These are phyloP conservation scores for Raphanus sativus DNA, from an alignment of 345 rosid genomes.

Conservation along the genomic window DNA sequence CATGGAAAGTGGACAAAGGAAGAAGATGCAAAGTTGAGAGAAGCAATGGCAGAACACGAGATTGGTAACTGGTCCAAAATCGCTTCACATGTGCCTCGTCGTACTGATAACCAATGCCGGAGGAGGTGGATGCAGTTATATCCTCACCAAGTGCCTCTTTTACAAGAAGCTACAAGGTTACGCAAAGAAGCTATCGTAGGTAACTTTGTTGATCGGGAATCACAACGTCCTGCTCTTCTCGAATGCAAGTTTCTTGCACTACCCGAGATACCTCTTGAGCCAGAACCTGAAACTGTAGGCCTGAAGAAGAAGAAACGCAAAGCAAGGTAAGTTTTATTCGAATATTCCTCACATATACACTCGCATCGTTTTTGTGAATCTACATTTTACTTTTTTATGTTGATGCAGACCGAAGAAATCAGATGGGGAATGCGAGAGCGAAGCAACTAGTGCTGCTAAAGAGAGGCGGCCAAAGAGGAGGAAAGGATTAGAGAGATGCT, in stretches of 20 bases:
- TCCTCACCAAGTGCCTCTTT: constrained; percentile 64
- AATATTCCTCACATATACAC: neutral
- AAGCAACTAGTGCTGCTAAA: constrained; percentile 20
- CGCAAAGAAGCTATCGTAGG: constrained; percentile 52
- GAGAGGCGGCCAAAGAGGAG: constrained; percentile 33
- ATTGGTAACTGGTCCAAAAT: constrained; percentile 68
- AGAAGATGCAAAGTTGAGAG: constrained; percentile 70
- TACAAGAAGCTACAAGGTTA: constrained; percentile 57
- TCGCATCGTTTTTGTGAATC: constrained; percentile 4
- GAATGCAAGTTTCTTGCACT: constrained; percentile 53
- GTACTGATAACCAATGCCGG: constrained; percentile 83
- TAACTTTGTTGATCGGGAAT: constrained; percentile 88
- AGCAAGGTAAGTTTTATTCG: constrained; percentile 46
- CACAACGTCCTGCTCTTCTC: constrained; percentile 73
- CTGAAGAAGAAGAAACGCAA: constrained; percentile 44
- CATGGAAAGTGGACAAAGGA: constrained; percentile 64
- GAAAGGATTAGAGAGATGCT: constrained; percentile 7
- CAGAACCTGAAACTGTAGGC: constrained; percentile 35
- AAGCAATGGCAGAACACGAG: constrained; percentile 63
- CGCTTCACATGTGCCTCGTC: constrained; percentile 57
- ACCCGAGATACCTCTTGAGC: constrained; percentile 30
- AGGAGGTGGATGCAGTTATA: constrained; percentile 83
- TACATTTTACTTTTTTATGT: constrained; percentile 8
- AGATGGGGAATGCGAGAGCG: constrained; percentile 34
- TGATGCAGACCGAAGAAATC: constrained; percentile 36